A percentile compares a stretch with the other conserved stretches of the same genome.
phyloP scores from a whole-genome alignment of 495 filamentous ascomycete species.

The Chaetomium tenue region DNA sequence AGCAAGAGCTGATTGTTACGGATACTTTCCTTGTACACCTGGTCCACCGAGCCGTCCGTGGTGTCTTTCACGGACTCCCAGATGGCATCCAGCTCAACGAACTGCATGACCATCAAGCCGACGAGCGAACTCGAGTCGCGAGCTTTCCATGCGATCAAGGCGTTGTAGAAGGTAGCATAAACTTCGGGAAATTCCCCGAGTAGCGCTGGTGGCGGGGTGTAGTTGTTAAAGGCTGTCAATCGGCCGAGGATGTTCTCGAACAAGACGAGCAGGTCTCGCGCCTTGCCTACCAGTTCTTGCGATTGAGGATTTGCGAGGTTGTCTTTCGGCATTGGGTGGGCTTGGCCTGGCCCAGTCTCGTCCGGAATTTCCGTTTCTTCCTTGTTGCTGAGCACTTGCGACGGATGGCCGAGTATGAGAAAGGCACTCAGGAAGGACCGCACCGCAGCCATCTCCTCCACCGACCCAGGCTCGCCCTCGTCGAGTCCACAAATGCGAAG shows the following conservation, averaged over 20 bases:
- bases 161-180: constrained; percentile 81
- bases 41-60: constrained; percentile 75
- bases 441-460: constrained; percentile 74
- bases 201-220: constrained; percentile 58
- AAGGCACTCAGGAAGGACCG: constrained; percentile 91
- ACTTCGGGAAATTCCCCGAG: constrained; percentile 62
- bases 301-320: constrained; percentile 57
- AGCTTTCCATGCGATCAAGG: constrained; percentile 93
- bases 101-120: constrained; percentile 93
- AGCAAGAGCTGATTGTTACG: constrained; percentile 88
- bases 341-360: constrained; percentile 54
- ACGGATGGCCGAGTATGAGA: constrained; percentile 87
- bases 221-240: constrained; percentile 51
- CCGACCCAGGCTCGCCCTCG: constrained; percentile 63
- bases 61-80: constrained; percentile 96
- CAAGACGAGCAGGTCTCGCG: constrained; percentile 74
- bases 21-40: constrained; percentile 89
- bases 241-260: constrained; percentile 76
- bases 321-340: constrained; percentile 49
- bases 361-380: constrained; percentile 71
- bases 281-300: constrained; percentile 82
- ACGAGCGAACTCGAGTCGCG: constrained; percentile 86
- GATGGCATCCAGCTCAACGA: constrained; percentile 91
- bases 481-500: constrained; percentile 75
- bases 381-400: constrained; percentile 82